Evolutionary conservation across 2,329 filamentous ascomycete genomes (phyloP).

Genomic region (Cylindrodendrum hubeiense): DNA sequence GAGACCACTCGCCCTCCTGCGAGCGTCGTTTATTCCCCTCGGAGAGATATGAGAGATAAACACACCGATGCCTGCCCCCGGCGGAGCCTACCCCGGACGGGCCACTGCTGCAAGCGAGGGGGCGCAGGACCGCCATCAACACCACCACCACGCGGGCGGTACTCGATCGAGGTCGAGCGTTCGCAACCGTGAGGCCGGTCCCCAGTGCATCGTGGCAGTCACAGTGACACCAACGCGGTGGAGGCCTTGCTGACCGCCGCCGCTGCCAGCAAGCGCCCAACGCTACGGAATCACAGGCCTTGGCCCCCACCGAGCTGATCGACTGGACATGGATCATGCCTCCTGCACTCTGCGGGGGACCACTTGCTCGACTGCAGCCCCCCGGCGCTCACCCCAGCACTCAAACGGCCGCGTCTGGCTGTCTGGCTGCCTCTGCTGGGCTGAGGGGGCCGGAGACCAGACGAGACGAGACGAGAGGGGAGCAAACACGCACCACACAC

Average conservation of each 20-base stretch:
- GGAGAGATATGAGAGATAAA: not conserved
- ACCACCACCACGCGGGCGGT: not conserved
- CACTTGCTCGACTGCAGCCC: not conserved
- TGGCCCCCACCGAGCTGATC: slow-evolving; percentile 29
- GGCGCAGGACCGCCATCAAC: not conserved
- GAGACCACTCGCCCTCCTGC: not conserved
- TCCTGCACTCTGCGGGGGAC: slow-evolving; percentile 5
- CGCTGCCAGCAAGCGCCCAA: slow-evolving; percentile 21
- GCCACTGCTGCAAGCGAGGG: not conserved
- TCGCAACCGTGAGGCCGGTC: not conserved
- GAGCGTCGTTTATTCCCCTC: not conserved
- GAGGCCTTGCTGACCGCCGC: slow-evolving; percentile 22
- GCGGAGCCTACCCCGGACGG: not conserved
- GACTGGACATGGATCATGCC: slow-evolving; percentile 26
- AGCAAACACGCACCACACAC: not conserved
- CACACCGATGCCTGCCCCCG: not conserved
- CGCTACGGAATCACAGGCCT: slow-evolving; percentile 10
- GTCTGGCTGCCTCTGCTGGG: not conserved
- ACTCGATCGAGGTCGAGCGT: not conserved
- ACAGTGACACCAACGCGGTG: not conserved
- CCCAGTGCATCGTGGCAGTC: not conserved
- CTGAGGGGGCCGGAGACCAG: not conserved
- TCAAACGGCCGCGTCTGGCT: not conserved
- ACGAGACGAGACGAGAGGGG: not conserved
- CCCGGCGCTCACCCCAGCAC: not conserved